Base-by-base conservation (phyloP, 208 protist genomes). In the Trypanosoma theileri region DNA sequence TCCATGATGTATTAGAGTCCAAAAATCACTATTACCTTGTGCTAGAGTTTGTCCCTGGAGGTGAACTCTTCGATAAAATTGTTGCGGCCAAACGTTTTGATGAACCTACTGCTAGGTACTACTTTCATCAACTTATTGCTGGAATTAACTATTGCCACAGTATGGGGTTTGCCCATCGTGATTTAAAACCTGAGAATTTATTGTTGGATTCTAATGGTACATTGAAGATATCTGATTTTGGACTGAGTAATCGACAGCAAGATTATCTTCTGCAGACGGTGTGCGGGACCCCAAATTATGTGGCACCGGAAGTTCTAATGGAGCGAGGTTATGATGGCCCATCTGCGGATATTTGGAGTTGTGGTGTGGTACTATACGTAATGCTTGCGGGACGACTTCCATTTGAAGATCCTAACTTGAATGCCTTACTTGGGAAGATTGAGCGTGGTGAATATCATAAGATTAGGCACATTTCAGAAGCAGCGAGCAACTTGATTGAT, bases 331-430 rank as follows among this genome's bases (percentile, higher is more conserved):
- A 81, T 3, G 86, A 97, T 77, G 90, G 89, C 12, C 87, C 88
- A 40, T 75, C 79, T n/a, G 90, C 97, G 9, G 96, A 98, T 69
- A 96, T 91, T 82, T 98, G 96, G 95, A 80, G 77, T 16, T 84
- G 92, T 56, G 96, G 96, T 52, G 89, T 95, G 7, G 53, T 98
- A 4, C 54, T 96, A 10, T 98, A 95, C 70, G 90, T 94, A 69
- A 93, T 96, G 86, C 51, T 96, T 55, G 64, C 81, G 17, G 90
- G 87, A 41, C 56, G 71, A 1, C 67, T 89, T 24, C 90, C 91
- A 11, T 96, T 96, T 73, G 89, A 85, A 46, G 59, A 77, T 42
- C 56, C 68, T 22, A 85, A 77, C 22, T 56, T 76, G 52, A 70
- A 84, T 40, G 52, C 28, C 3, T 40, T 85, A 28, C 65, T 84